Evolutionary conservation across 495 filamentous ascomycete genomes (phyloP).

Genomic region (Rusavskia elegans): DNA sequence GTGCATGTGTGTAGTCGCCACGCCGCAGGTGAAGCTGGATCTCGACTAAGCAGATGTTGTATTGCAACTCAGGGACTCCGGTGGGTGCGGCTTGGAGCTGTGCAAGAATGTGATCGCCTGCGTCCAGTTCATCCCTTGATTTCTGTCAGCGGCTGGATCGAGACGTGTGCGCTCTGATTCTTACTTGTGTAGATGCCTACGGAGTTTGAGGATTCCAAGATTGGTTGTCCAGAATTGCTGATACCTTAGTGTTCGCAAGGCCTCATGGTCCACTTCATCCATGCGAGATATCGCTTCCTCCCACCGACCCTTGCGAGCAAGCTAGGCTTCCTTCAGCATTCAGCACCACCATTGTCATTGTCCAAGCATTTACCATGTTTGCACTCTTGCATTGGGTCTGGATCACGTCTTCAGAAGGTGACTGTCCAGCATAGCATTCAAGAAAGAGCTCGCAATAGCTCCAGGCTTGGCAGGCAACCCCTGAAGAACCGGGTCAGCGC

Average conservation of each 20-base stretch:
- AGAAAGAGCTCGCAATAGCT: conserved; percentile 62
- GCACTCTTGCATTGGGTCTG: conserved; percentile 44
- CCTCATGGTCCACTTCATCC: conserved; percentile 47
- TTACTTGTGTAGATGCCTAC: conserved; percentile 49
- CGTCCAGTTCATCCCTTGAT: conserved; percentile 44
- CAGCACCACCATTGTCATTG: not conserved
- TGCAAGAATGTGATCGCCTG: conserved; percentile 47
- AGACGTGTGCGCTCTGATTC: not conserved
- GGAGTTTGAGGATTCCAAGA: conserved; percentile 54
- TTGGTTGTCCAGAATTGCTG: conserved; percentile 69
- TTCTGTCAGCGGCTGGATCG: conserved; percentile 10
- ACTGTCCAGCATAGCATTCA: conserved; percentile 46
- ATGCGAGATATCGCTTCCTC: conserved; percentile 51
- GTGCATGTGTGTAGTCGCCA: conserved; percentile 44
- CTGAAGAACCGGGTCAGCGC: conserved; percentile 20
- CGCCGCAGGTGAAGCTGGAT: conserved; percentile 56
- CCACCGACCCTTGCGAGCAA: conserved; percentile 50
- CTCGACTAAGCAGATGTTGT: conserved; percentile 51
- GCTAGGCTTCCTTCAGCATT: conserved; percentile 21
- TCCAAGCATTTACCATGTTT: conserved; percentile 29
- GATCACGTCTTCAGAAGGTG: conserved; percentile 64
- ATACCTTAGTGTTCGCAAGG: conserved; percentile 57
- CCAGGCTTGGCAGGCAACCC: conserved; percentile 44
- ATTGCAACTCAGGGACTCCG: conserved; percentile 51
- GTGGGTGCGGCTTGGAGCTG: conserved; percentile 38